Base-by-base conservation (phyloP, 1,284 basidiomycete genomes). In the Malassezia obtusa region DNA sequence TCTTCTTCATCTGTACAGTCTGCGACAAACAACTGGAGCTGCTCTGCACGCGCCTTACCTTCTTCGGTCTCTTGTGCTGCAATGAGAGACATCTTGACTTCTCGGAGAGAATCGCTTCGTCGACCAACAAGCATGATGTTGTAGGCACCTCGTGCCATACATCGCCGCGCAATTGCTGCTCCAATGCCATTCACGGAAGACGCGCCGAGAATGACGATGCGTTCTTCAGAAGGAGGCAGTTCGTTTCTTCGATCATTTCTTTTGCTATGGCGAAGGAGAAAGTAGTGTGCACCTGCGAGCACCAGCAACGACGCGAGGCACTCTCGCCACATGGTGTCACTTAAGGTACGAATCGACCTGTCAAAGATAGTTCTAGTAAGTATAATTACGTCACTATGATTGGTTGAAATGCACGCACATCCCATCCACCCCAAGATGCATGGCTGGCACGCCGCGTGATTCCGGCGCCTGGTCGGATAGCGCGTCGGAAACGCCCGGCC, bases 1-100 rank as follows among this genome's bases (percentile, higher is more conserved):
- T 87, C 86, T 2, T 82, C 80, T 1, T 79, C 78, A 45, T 77
- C 76, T 3, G 81, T 78, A 65, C 85, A 83, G 72, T 91, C 86
- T 0, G 79, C 87, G 7, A 74, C 60, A 21, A 76, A 53, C 7
- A 54, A 35, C 45, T 44, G 26, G 11, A 53, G 48, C 14, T 33
- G 22, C 26, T 48, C 31, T 0, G 52, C 52, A 37, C 38, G 45
- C 25, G n/a, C 32, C 21, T 32, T 47, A 9, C 21, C 45, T 19
- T 28, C 32, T 8, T 31, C 24, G 4, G 24, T 32, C 15, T 15
- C 37, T 21, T 25, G 39, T 30, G 25, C 39, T 1, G 25, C 33
- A 75, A 80, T 58, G 45, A 65, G 25, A 70, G 76, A 32, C 12
- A 75, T 67, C 48, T 78, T 78, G 1, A 87, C 85, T 21, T 77